phyloP scores from a whole-genome alignment of 2,329 filamentous ascomycete genomes.

The Neospermospora avenae region DNA sequence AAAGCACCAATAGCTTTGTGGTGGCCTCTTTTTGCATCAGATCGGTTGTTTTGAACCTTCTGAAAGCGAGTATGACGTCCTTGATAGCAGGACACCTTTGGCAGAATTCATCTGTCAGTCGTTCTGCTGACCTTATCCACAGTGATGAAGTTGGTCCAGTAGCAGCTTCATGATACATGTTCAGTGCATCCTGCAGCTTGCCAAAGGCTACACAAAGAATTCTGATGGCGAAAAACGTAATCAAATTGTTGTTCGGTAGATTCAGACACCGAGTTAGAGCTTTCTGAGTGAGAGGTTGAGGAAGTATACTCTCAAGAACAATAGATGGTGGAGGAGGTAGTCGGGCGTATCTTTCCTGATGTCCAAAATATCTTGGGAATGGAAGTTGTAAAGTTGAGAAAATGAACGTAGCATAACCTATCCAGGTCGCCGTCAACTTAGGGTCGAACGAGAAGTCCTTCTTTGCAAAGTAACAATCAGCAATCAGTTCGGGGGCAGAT shows the following conservation, averaged over 20 bases:
- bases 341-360: conserved; percentile 56
- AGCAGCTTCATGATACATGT: conserved; percentile 42
- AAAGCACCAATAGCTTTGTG: conserved; percentile 76
- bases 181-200: conserved; percentile 58
- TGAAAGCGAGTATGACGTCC: conserved; percentile 72
- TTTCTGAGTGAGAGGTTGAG: conserved; percentile 76
- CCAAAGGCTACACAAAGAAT: conserved; percentile 75
- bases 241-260: conserved; percentile 72
- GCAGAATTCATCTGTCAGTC: conserved; percentile 71
- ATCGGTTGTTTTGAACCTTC: conserved; percentile 64
- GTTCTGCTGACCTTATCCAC: conserved; percentile 68
- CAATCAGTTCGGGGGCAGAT: conserved; percentile 79
- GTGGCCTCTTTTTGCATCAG: conserved; percentile 73
- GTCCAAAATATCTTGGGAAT: conserved; percentile 70
- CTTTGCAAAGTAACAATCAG: conserved; percentile 81
- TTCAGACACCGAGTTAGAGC: conserved; percentile 76
- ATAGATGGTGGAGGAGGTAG: conserved; percentile 76
- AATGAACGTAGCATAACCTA: conserved; percentile 86
- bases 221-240: conserved; percentile 80
- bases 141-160: conserved; percentile 39
- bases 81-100: conserved; percentile 78
- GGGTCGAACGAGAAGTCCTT: conserved; percentile 83
- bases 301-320: conserved; percentile 82
- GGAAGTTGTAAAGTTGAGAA: conserved; percentile 76
- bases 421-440: conserved; percentile 90